Evolutionary conservation across 208 protist species (phyloP).

Genomic region (Angomonas ambiguus): DNA sequence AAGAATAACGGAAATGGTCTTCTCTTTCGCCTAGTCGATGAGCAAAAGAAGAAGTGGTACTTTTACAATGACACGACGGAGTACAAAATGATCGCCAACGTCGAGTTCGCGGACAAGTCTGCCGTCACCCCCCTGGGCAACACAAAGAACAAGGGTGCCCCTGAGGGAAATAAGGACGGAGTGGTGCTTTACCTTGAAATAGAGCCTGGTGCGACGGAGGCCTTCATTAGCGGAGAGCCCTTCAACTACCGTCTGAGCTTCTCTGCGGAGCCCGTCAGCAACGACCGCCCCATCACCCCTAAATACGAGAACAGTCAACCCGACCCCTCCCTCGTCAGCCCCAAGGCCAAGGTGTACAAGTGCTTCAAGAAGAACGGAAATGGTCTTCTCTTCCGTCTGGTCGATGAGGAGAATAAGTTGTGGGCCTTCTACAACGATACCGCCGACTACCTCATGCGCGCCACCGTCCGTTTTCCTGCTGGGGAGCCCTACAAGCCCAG

Average conservation of each 20-base stretch:
- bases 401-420: conserved; percentile 31
- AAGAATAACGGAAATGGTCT: conserved; percentile 71
- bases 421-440: conserved; percentile 74
- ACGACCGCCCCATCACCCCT: conserved; percentile 30
- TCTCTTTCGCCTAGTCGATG: conserved; percentile 79
- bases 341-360: conserved; percentile 48
- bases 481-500: conserved; percentile 30
- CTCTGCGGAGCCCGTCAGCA: conserved; percentile 50
- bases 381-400: conserved; percentile 50
- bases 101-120: conserved; percentile 45
- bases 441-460: conserved; percentile 60
- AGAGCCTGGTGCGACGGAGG: conserved; percentile 46
- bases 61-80: conserved; percentile 83
- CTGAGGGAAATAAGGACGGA: conserved; percentile 21
- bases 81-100: conserved; percentile 67
- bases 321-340: conserved; percentile 28
- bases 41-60: conserved; percentile 45
- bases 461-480: conserved; percentile 44
- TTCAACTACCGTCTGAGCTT: conserved; percentile 49
- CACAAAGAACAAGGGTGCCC: conserved; percentile 28
- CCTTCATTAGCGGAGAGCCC: conserved; percentile 51
- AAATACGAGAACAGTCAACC: conserved; percentile 55
- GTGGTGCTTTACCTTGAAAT: conserved; percentile 47
- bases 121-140: conserved; percentile 53
- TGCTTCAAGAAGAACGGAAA: conserved; percentile 63